These are phyloP conservation scores for Rhodotorula sp. DNA, from an alignment of 1,284 basidiomycete genomes.

Conservation along the genomic window DNA sequence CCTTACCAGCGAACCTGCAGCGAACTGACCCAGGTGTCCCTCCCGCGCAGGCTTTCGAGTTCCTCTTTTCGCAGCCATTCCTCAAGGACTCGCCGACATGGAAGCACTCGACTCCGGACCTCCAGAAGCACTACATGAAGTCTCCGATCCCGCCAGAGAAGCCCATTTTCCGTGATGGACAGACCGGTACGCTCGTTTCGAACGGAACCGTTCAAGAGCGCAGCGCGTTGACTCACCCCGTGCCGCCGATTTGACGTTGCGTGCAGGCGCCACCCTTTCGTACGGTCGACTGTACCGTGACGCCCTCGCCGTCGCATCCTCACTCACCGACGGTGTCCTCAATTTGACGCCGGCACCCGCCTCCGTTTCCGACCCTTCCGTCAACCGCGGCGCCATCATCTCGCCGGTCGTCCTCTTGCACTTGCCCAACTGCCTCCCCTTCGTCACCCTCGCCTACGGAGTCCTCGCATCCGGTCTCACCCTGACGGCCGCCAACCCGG, in stretches of 20 bases:
- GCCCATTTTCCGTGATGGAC: slow-evolving; percentile 34
- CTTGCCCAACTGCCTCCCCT: slow-evolving; percentile 50
- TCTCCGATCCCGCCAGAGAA: slow-evolving; percentile 27
- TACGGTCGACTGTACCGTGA: slow-evolving; percentile 33
- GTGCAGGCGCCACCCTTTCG: slow-evolving; percentile 25
- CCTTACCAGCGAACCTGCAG: no score
- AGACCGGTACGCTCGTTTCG: slow-evolving; percentile 16
- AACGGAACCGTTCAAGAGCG: no score
- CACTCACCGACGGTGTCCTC: slow-evolving; percentile 28
- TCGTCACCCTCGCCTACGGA: slow-evolving; percentile 48
- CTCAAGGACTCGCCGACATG: slow-evolving; percentile 25
- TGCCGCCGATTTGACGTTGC: neutral
- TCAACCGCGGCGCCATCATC: slow-evolving; percentile 40
- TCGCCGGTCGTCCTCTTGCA: slow-evolving; percentile 49
- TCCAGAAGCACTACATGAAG: slow-evolving; percentile 17
- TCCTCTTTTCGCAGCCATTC: slow-evolving; percentile 40
- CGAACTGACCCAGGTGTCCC: neutral
- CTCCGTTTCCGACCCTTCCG: slow-evolving; percentile 15
- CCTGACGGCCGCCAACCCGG: slow-evolving; percentile 49
- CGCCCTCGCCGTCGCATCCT: slow-evolving; percentile 31
- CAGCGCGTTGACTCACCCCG: no score
- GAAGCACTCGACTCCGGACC: slow-evolving; percentile 25
- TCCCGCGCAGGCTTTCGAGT: slow-evolving; percentile 28
- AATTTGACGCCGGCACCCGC: slow-evolving; percentile 19
- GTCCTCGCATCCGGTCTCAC: slow-evolving; percentile 44